These are phyloP conservation scores for Pleurotus cornucopiae DNA, from an alignment of 768 basidiomycete genomes.

Conservation along the genomic window DNA sequence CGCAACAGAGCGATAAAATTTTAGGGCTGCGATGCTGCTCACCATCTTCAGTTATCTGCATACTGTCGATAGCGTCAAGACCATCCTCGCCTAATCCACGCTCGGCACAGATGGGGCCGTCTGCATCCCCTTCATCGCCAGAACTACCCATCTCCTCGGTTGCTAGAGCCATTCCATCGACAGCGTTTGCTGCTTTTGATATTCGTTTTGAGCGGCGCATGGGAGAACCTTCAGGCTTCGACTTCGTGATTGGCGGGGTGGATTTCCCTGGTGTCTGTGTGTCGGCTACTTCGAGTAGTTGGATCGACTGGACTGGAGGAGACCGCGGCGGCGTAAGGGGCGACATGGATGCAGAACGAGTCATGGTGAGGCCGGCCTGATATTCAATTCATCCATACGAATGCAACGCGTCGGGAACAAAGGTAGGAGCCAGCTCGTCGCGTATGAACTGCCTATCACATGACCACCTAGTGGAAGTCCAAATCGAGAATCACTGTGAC, in stretches of 20 bases:
- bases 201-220: conserved; percentile 50
- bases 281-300: background rate
- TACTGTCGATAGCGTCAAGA: conserved; percentile 25
- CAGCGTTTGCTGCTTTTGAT: conserved; percentile 18
- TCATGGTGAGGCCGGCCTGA: background rate
- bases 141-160: conserved; percentile 21
- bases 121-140: conserved; percentile 18
- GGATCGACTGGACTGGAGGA: too few species aligned
- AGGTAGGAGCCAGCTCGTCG: background rate
- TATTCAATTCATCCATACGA: background rate
- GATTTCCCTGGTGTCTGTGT: background rate
- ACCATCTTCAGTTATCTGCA: conserved; percentile 39
- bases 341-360: background rate
- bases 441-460: background rate
- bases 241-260: background rate
- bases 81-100: conserved; percentile 28
- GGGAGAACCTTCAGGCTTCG: conserved; percentile 17
- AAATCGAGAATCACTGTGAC: too few species aligned
- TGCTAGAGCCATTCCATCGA: conserved; percentile 12
- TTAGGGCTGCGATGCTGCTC: conserved; percentile 19
- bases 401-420: background rate
- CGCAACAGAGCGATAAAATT: conserved; percentile 4
- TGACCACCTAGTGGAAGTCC: background rate
- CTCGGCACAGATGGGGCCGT: conserved; percentile 13
- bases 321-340: too few species aligned